phyloP scores from a whole-genome alignment of 2,329 filamentous ascomycete species.

The Colletotrichum camelliae region DNA sequence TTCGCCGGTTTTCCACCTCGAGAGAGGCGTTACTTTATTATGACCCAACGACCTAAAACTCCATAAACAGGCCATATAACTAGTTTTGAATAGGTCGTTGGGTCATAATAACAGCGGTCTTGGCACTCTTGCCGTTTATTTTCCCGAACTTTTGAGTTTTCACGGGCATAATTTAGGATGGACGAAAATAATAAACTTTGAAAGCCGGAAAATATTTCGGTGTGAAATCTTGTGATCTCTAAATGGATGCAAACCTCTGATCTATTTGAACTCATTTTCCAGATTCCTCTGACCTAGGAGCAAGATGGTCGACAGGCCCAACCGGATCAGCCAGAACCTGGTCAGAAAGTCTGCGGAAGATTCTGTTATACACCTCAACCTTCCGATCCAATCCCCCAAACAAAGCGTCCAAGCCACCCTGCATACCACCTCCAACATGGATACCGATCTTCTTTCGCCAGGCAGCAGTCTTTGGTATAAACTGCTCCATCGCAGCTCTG shows the following conservation, averaged over 20 bases:
- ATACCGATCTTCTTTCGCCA: background rate
- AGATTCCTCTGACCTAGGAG: background rate
- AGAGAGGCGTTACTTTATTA: fast-evolving
- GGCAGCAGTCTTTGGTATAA: background rate
- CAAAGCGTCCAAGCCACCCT: background rate
- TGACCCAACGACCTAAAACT: too few species aligned
- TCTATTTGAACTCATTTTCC: background rate
- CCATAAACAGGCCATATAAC: background rate
- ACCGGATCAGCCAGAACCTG: background rate
- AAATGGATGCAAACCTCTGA: fast-evolving
- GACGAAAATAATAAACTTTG: background rate
- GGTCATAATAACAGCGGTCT: background rate
- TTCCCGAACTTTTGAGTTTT: background rate
- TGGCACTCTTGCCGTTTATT: fast-evolving
- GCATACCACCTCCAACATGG: background rate
- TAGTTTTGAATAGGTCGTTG: fast-evolving
- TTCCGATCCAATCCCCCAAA: background rate
- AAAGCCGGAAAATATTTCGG: background rate
- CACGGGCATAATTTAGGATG: fast-evolving
- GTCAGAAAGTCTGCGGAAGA: background rate
- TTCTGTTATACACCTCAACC: background rate
- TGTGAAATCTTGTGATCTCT: fast-evolving
- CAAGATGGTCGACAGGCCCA: background rate
- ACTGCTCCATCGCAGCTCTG: background rate
- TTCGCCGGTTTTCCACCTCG: fast-evolving